Evolutionary conservation across 495 filamentous ascomycete genomes (phyloP).

Genomic region (Clavariopsis aquatica): DNA sequence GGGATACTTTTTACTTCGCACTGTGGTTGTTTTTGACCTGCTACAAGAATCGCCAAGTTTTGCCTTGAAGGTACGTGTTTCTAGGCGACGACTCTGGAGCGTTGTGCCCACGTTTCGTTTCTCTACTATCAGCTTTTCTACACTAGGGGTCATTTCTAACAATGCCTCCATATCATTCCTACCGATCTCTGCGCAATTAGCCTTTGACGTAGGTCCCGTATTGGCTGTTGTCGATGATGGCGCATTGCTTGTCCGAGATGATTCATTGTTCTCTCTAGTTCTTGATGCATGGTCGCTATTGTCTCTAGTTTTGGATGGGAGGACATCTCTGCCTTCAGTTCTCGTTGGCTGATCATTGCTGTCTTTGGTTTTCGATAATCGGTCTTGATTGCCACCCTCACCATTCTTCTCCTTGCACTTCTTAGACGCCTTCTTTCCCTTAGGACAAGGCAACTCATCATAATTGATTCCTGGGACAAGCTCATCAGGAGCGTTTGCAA

Average conservation of each 20-base stretch:
- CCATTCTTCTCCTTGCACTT: constrained; percentile 21
- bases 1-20: constrained; percentile 16
- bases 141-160: neutral
- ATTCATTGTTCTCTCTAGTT: constrained; percentile 11
- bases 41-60: constrained; percentile 6
- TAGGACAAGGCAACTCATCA: constrained; percentile 19
- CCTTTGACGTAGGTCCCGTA: constrained; percentile 8
- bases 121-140: neutral
- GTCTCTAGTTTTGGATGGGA: no score
- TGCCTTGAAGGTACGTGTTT: constrained; percentile 6
- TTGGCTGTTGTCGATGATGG: constrained; percentile 4
- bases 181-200: constrained; percentile 9
- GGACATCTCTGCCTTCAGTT: no score
- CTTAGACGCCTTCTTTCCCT: constrained; percentile 19
- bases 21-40: neutral
- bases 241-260: neutral
- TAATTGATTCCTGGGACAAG: constrained; percentile 20
- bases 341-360: no score
- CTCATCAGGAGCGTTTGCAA: constrained; percentile 16
- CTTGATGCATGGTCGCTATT: constrained; percentile 10
- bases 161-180: constrained; percentile 14
- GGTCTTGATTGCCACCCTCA: no score
- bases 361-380: no score
- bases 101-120: constrained; percentile 8
- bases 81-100: constrained; percentile 10